Evolutionary conservation across 306 rosid species (phyloP).

Genomic region (Parietaria judaica): DNA sequence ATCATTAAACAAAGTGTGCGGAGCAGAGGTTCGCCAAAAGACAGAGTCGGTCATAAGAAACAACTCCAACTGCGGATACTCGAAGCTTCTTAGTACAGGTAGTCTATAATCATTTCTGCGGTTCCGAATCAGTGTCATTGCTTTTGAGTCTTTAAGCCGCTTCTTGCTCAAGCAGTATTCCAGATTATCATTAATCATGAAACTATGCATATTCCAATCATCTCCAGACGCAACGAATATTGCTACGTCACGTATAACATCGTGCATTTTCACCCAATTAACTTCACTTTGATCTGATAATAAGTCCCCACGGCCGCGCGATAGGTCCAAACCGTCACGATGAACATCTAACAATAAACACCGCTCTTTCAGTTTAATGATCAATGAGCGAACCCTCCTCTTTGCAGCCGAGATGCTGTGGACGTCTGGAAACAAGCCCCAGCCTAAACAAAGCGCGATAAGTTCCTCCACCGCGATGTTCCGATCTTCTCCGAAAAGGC

Average conservation of each 20-base stretch:
- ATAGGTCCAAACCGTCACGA: not conserved
- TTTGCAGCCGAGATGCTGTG: not conserved
- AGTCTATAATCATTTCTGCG: too few relatives aligned
- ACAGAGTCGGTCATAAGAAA: too few relatives aligned
- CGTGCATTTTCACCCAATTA: slow-evolving; percentile 17
- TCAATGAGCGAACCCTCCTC: not conserved
- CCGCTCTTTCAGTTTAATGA: slow-evolving; percentile 16
- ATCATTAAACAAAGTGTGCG: not conserved
- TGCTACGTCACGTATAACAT: slow-evolving; percentile 15
- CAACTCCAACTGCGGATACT: too few relatives aligned
- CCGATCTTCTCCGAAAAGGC: slow-evolving; percentile 4
- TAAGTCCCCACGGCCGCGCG: too few relatives aligned
- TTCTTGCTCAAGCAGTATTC: not conserved
- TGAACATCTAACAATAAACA: slow-evolving; percentile 15
- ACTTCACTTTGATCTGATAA: too few relatives aligned
- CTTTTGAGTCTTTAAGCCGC: too few relatives aligned
- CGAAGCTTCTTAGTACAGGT: not conserved
- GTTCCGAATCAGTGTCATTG: too few relatives aligned
- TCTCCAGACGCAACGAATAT: not conserved
- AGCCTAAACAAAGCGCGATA: slow-evolving; percentile 21
- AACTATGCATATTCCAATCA: not conserved
- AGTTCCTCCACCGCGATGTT: slow-evolving; percentile 2
- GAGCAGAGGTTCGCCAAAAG: not conserved
- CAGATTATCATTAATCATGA: too few relatives aligned
- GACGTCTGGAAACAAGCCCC: slow-evolving; percentile 15